Evolutionary conservation across 2,329 filamentous ascomycete genomes (phyloP).

Genomic region (Alternaria arborescens): DNA sequence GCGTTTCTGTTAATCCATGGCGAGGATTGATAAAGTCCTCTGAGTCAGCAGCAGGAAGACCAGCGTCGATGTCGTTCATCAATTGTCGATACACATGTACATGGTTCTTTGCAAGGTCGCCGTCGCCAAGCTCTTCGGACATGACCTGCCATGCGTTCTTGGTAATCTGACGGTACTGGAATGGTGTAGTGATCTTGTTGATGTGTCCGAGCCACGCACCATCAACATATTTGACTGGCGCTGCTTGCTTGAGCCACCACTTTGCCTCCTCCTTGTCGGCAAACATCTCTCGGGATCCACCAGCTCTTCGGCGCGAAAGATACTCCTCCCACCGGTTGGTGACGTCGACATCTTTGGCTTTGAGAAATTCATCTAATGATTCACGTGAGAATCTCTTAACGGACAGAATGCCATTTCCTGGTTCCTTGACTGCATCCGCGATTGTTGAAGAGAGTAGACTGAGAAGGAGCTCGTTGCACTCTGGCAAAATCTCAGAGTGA

Average conservation of each 20-base stretch:
- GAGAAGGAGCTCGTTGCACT: slow-evolving; percentile 46
- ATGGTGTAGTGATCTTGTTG: slow-evolving; percentile 56
- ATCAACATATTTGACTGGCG: slow-evolving; percentile 59
- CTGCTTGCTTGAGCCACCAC: slow-evolving; percentile 53
- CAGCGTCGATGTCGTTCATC: slow-evolving; percentile 41
- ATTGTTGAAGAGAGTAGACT: slow-evolving; percentile 49
- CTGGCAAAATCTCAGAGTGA: slow-evolving; percentile 46
- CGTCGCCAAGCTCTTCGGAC: slow-evolving; percentile 62
- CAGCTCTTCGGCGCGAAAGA: slow-evolving; percentile 44
- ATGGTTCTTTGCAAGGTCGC: slow-evolving; percentile 58
- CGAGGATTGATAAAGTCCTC: slow-evolving; percentile 41
- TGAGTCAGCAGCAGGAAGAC: slow-evolving; percentile 44
- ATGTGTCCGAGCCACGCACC: slow-evolving; percentile 60
- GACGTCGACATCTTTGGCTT: slow-evolving; percentile 42
- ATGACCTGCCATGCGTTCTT: slow-evolving; percentile 60
- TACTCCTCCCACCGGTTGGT: slow-evolving; percentile 48
- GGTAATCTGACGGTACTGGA: slow-evolving; percentile 50
- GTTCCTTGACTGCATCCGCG: slow-evolving; percentile 22
- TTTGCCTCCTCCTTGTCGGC: slow-evolving; percentile 48
- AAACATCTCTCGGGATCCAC: slow-evolving; percentile 50
- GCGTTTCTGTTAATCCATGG: slow-evolving; percentile 36
- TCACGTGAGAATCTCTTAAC: slow-evolving; percentile 43
- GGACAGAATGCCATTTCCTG: slow-evolving; percentile 41
- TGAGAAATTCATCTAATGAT: slow-evolving; percentile 39
- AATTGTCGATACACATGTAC: slow-evolving; percentile 50